These are phyloP conservation scores for Cystobasidiaceae sp. DNA, from an alignment of 1,284 basidiomycete species.

Conservation along the genomic window DNA sequence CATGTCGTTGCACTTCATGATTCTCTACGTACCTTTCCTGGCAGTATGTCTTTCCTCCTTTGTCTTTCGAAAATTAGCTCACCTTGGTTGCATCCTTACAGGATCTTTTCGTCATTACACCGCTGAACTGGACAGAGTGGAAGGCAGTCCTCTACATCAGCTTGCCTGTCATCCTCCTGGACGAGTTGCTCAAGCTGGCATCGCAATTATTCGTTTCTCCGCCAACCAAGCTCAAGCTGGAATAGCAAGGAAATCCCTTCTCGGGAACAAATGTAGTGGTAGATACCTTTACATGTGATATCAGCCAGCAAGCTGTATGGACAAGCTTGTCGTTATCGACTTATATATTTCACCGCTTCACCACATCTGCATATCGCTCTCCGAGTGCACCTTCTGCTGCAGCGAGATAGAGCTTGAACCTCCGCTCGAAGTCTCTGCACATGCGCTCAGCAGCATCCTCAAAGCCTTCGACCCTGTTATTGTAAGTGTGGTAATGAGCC, in stretches of 20 bases:
- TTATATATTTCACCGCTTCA: not conserved
- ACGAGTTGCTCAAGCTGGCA: constrained; percentile 79
- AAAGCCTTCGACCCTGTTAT: constrained; percentile 32
- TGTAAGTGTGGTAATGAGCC: not conserved
- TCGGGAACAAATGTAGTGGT: not conserved
- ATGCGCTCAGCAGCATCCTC: constrained; percentile 40
- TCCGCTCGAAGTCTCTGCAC: constrained; percentile 36
- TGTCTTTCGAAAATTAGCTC: not conserved
- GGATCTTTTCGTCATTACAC: constrained; percentile 85
- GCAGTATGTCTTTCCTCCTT: constrained; percentile 56
- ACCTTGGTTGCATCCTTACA: constrained; percentile 43
- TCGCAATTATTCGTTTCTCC: constrained; percentile 35
- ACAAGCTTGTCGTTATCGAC: not conserved
- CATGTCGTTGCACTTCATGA: constrained; percentile 87
- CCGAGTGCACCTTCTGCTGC: constrained; percentile 7
- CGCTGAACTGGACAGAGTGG: constrained; percentile 89
- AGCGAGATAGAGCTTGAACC: constrained; percentile 22
- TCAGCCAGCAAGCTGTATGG: not conserved
- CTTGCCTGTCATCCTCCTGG: constrained; percentile 80
- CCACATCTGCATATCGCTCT: not conserved
- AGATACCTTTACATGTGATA: too few species aligned
- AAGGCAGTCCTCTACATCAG: constrained; percentile 86
- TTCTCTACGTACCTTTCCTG: constrained; percentile 92
- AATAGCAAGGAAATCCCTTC: constrained; percentile 2
- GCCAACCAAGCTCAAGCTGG: constrained; percentile 39